phyloP scores from a whole-genome alignment of 1,284 basidiomycete genomes.

The Meira miltonrushii region DNA sequence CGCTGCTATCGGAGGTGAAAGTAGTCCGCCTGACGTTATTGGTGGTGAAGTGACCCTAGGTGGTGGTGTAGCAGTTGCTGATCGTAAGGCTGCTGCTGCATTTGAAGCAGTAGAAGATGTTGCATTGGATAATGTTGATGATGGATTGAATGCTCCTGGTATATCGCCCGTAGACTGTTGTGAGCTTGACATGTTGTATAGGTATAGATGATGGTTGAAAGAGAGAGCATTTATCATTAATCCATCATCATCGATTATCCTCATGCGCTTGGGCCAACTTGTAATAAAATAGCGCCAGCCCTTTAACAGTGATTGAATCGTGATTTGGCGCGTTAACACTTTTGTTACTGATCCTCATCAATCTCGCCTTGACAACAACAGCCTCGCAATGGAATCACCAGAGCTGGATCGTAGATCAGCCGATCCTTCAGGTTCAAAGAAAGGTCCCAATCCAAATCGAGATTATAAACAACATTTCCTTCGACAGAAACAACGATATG shows the following conservation, averaged over 20 bases:
- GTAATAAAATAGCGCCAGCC: neutral
- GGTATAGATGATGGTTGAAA: too few species aligned
- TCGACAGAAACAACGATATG: constrained; percentile 3
- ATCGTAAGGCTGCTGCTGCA: neutral
- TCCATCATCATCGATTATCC: too few species aligned
- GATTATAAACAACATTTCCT: constrained; percentile 9
- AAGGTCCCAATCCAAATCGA: constrained; percentile 5
- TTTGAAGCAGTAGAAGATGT: neutral
- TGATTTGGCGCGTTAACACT: neutral
- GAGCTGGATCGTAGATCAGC: neutral
- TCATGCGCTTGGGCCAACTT: too few species aligned
- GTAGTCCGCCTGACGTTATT: neutral
- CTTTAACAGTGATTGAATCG: neutral
- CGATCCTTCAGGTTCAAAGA: neutral
- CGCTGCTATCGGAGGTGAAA: neutral
- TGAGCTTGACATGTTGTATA: too few species aligned
- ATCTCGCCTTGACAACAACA: neutral
- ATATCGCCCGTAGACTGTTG: too few species aligned
- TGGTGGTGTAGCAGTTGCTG: neutral
- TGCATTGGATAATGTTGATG: too few species aligned
- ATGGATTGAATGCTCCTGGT: too few species aligned
- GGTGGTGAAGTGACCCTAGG: neutral
- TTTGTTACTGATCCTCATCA: neutral
- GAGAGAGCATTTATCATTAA: too few species aligned
- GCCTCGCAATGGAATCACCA: neutral